Evolutionary conservation across 129 eudicot genomes (phyloP).

Genomic region (Lactuca sativa): DNA sequence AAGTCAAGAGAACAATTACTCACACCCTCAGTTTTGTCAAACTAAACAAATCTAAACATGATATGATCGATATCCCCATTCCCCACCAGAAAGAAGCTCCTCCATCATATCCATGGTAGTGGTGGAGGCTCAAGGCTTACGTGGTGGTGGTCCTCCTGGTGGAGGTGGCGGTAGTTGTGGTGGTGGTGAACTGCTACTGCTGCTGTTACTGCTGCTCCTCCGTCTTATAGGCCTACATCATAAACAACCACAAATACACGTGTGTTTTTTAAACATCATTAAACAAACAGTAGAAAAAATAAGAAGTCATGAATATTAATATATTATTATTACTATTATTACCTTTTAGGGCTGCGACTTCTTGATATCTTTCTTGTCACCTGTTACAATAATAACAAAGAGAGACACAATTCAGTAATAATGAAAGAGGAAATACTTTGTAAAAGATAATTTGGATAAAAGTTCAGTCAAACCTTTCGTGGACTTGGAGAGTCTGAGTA

Average conservation of each 20-base stretch:
- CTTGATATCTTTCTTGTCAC: slow-evolving; percentile 63
- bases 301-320: too few relatives aligned
- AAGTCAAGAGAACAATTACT: neutral
- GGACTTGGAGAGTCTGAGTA: slow-evolving; percentile 85
- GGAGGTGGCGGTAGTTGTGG: slow-evolving; percentile 58
- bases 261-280: neutral
- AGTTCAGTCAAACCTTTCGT: slow-evolving; percentile 61
- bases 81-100: neutral
- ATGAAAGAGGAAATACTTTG: neutral
- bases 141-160: slow-evolving; percentile 59
- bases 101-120: neutral
- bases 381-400: slow-evolving; percentile 30
- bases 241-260: neutral
- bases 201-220: slow-evolving; percentile 66
- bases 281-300: too few relatives aligned
- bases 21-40: slow-evolving; percentile 2
- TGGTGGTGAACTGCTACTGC: slow-evolving; percentile 73
- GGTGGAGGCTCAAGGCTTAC: slow-evolving; percentile 46
- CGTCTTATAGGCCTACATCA: slow-evolving; percentile 50
- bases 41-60: slow-evolving; percentile 8
- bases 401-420: neutral
- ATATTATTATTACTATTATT: neutral
- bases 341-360: slow-evolving; percentile 95
- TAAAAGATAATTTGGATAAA: neutral
- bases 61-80: neutral